Evolutionary conservation across 768 basidiomycete genomes (phyloP), one percentile per base, ranked within the genome.

Genomic region (Tephrocybe rancida): DNA sequence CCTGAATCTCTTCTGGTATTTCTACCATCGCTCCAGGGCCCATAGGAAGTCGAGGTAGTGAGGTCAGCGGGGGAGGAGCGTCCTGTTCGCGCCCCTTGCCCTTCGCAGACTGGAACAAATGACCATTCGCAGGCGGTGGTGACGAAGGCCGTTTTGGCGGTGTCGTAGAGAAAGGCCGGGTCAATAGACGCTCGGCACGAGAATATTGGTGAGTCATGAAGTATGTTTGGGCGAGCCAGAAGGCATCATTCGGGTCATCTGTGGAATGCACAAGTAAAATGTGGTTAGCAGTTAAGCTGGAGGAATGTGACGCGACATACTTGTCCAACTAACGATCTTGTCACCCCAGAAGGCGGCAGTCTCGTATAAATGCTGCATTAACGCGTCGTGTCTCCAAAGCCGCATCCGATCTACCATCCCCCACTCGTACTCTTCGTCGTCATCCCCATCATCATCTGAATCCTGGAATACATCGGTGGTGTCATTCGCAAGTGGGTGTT

Each of bases 341-440:
- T 96, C 94, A 4, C 97, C 97, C 97, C 97, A 99, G 67, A 98
- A 98, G 5, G 90, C 88, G 2, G 97, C 96, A 0, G 95, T 97
- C 59, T 94, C 92, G 70, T 98, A 97, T 11, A 99, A 74, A 77
- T 99, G 97, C 70, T 98, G 97, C 87, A 95, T 95, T 59, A 99
- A 82, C 37, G 97, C 96, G 73, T 98, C 97, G 65, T 98, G 95
- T 37, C 97, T 77, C 96, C 96, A 98, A 39, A 94, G 74, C 53
- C 97, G 80, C 93, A 99, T 95, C 26, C 95, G 83, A 72, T 98
- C 95, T 3, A 98, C 86, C 78, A 92, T 86, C 1, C 85, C 85
- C 92, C 91, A 95, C 59, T 88, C 85, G 42, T 81, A 78, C 37
- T 79, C 80, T 34, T 77, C 79, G 30, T 82, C 76, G 34, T 81